These are phyloP conservation scores for Neurospora sublineolata DNA, from an alignment of 495 filamentous ascomycete species.

Conservation along the genomic window DNA sequence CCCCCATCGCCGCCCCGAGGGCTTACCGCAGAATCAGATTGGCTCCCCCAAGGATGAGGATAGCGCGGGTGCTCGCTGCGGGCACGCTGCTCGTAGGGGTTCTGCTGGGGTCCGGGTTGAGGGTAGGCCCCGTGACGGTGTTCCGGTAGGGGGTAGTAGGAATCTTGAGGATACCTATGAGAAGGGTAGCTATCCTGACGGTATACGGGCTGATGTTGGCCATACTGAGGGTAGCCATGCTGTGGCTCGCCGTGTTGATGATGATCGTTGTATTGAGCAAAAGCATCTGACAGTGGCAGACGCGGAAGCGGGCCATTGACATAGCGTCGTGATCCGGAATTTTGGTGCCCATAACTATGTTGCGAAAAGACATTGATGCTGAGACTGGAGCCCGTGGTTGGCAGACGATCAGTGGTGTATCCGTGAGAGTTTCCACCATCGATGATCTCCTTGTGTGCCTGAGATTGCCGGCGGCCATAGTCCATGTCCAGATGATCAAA, in stretches of 20 bases:
- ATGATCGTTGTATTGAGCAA: not conserved
- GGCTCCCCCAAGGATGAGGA: not conserved
- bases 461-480: not conserved
- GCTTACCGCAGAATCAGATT: not conserved
- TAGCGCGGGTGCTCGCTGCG: not conserved
- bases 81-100: not conserved
- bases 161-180: not conserved
- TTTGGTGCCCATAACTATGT: not conserved
- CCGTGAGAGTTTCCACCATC: not conserved
- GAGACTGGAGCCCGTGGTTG: not conserved
- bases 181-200: not conserved
- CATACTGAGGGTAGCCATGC: not conserved
- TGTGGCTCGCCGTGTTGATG: not conserved
- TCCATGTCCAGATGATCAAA: not conserved
- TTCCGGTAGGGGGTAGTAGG: not conserved
- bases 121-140: not conserved
- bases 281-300: not conserved
- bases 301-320: not conserved
- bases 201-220: not conserved
- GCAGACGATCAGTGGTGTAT: not conserved
- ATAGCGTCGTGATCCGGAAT: not conserved
- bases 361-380: not conserved
- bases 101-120: not conserved
- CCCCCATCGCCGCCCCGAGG: not conserved
- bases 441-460: not conserved